Base-by-base conservation (phyloP, 345 rosid genomes). In the Tarenaya hassleriana region DNA sequence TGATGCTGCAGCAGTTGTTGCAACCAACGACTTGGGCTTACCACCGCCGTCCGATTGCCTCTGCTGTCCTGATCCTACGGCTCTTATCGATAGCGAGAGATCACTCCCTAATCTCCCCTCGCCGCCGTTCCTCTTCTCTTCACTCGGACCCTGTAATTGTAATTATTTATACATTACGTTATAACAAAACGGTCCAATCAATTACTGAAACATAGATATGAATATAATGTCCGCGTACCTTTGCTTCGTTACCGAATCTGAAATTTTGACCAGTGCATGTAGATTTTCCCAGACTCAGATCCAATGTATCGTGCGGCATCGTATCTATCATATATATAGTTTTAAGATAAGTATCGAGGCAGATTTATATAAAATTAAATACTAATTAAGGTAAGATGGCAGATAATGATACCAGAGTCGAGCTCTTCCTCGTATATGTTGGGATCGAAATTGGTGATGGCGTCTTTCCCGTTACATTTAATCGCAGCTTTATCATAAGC, bases 1-100 rank as follows among this genome's bases (percentile, higher is more conserved):
- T 87, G 98, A 91, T 91, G 95, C 96, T 81, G 98, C 94, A 77
- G 86, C 89, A 77, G 58, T 72, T 62, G 58, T 72, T 62, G 82
- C 72, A 69, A 65, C 73, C 63, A 71, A 47, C 56, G 17, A 35
- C 50, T 13, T 35, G 35, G 18, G 47, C 13, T 34, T 64, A 50
- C 41, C 48, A 58, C 71, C 70, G 59, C 81, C 80, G 51, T 59
- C 34, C 3, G 74, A 47, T 62, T 74, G 40, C 50, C 73, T 76
- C 13, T 59, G 75, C 43, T 60, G 67, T 34, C 15, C 55, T 11
- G 77, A 50, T n/a, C 82, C 70, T 14, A 72, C 64, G 1, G 86
- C 41, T 17, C 11, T 41, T n/a, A 70, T 58, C 5, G 81, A 74
- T 24, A 79, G 62, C 1, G 92, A 73, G 12, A 86, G 85, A 53